These are phyloP conservation scores for Fonsecaea nubica DNA, from an alignment of 2,329 filamentous ascomycete genomes.

Conservation along the genomic window DNA sequence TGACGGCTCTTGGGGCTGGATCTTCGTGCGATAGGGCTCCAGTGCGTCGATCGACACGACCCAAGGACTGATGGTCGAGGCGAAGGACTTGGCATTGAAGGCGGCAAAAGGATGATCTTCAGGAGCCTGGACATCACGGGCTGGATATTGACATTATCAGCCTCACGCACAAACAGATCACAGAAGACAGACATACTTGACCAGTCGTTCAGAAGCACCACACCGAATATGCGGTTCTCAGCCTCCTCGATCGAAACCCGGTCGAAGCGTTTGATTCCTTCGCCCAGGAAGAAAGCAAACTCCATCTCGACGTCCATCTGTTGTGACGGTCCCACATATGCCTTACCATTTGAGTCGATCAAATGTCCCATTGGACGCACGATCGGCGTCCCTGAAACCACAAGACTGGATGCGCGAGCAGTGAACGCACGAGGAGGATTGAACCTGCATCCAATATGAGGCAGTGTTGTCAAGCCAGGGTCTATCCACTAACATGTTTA, in stretches of 20 bases:
- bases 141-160: background rate
- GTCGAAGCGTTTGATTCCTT: slow-evolving; percentile 67
- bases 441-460: slow-evolving; percentile 15
- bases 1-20: slow-evolving; percentile 17
- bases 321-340: slow-evolving; percentile 61
- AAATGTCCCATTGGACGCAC: slow-evolving; percentile 20
- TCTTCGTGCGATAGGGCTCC: slow-evolving; percentile 4
- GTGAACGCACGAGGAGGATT: slow-evolving; percentile 20
- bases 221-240: slow-evolving; percentile 74
- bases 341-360: slow-evolving; percentile 19
- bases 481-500: slow-evolving; percentile 18
- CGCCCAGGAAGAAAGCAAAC: slow-evolving; percentile 74
- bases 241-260: slow-evolving; percentile 68
- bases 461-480: background rate
- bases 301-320: slow-evolving; percentile 80
- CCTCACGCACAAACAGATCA: background rate
- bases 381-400: slow-evolving; percentile 17
- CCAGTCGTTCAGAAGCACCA: slow-evolving; percentile 86
- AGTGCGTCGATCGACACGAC: slow-evolving; percentile 23
- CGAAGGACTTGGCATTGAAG: slow-evolving; percentile 23
- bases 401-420: slow-evolving; percentile 18
- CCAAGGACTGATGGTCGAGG: slow-evolving; percentile 21
- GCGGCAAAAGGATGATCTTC: slow-evolving; percentile 21
- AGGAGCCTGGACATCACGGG: slow-evolving; percentile 12
- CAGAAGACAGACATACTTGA: slow-evolving; percentile 49